phyloP scores from a whole-genome alignment of 2,329 filamentous ascomycete genomes.

The Hirsutella thompsonii region DNA sequence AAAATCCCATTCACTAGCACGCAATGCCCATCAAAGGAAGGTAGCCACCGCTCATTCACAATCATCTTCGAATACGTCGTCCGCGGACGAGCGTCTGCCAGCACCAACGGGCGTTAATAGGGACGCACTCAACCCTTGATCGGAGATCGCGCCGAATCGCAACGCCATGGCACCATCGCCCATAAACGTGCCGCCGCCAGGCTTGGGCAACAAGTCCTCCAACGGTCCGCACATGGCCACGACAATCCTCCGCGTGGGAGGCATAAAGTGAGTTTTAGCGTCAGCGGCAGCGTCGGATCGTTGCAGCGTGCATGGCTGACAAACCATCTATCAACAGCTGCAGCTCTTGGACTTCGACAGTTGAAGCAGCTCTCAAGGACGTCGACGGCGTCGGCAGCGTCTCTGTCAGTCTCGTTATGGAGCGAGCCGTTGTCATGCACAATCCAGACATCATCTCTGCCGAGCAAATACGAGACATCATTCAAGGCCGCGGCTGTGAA shows the following conservation, averaged over 20 bases:
- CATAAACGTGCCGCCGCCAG: conserved; percentile 32
- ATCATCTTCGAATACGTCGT: neutral
- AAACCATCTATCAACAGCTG: conserved; percentile 43
- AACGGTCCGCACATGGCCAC: conserved; percentile 60
- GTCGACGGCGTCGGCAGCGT: conserved; percentile 74
- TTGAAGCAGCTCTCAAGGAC: conserved; percentile 80
- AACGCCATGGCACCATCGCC: conserved; percentile 37
- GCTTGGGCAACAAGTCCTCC: conserved; percentile 13
- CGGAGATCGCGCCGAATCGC: neutral
- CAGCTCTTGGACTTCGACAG: conserved; percentile 88
- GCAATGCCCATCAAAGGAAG: neutral
- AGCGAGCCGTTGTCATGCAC: conserved; percentile 88
- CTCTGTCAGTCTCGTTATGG: conserved; percentile 88
- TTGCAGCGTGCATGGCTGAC: conserved; percentile 13
- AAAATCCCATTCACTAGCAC: neutral
- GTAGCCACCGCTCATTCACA: neutral
- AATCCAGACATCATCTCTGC: conserved; percentile 62
- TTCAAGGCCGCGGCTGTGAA: conserved; percentile 87
- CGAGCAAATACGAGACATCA: conserved; percentile 68
- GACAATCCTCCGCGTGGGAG: conserved; percentile 80
- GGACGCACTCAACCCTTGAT: neutral
- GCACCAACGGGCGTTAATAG: neutral
- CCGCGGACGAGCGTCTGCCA: neutral
- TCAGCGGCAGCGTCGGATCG: neutral
- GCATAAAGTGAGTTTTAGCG: conserved; percentile 54